Percentiles rank a stretch among this genome's conserved stretches.
phyloP scores from a whole-genome alignment of 805 yeast species.

The Lipomyces sp. region DNA sequence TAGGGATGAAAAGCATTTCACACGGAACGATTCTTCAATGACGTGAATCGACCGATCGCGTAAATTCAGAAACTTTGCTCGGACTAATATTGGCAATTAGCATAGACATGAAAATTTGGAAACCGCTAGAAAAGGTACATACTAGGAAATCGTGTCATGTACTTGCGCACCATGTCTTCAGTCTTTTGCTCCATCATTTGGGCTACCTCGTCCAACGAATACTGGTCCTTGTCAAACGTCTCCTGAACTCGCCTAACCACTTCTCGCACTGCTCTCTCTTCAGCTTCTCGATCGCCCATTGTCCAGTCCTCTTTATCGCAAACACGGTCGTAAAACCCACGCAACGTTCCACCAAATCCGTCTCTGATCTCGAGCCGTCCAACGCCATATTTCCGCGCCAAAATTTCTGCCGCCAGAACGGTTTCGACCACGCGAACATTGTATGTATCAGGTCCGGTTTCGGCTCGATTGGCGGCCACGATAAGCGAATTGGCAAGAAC shows the following conservation, averaged over 20 bases:
- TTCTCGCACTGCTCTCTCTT: conserved; percentile 46
- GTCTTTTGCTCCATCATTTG: conserved; percentile 50
- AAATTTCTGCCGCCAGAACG: conserved; percentile 63
- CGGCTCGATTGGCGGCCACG: conserved; percentile 64
- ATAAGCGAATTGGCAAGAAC: conserved; percentile 68
- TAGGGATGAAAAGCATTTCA: conserved; percentile 51
- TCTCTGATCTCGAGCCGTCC: conserved; percentile 53
- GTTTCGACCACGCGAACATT: conserved; percentile 77
- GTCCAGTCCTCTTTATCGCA: conserved; percentile 22
- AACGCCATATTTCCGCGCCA: conserved; percentile 58
- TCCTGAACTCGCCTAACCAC: conserved; percentile 15
- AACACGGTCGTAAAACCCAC: conserved; percentile 47
- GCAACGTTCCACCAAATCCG: conserved; percentile 58
- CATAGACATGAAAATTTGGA: neutral
- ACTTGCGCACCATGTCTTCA: conserved; percentile 53
- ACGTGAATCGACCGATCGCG: conserved; percentile 68
- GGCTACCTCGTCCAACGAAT: conserved; percentile 57
- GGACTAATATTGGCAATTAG: conserved; percentile 45
- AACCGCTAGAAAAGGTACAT: neutral
- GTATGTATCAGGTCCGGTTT: conserved; percentile 70
- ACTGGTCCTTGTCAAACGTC: conserved; percentile 48
- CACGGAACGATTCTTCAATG: conserved; percentile 64
- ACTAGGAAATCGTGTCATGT: conserved; percentile 55
- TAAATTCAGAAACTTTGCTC: conserved; percentile 59
- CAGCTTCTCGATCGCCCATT: conserved; percentile 46